These are phyloP conservation scores for Haplosporangium sp. DNA, from an alignment of 371 early-diverging fungal genomes.

Conservation along the genomic window DNA sequence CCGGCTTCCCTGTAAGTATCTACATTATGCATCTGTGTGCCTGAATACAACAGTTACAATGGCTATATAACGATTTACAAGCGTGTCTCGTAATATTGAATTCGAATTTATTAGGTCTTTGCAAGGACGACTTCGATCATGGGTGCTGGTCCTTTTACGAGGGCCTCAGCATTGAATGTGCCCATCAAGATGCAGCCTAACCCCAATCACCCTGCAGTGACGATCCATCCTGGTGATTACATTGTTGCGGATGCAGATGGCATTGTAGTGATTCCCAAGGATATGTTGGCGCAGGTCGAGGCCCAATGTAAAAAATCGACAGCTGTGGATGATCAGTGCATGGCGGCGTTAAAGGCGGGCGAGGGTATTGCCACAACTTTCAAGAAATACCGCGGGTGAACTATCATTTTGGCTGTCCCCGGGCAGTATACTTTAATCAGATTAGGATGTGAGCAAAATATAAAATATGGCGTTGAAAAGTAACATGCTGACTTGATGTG, in stretches of 20 bases:
- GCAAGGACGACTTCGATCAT: conserved; percentile 73
- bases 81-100: background rate
- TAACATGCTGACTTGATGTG: no score
- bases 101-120: conserved; percentile 60
- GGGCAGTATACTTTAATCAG: no score
- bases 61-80: background rate
- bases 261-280: conserved; percentile 73
- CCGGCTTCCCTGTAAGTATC: conserved; percentile 69
- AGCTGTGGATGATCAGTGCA: conserved; percentile 75
- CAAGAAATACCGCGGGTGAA: conserved; percentile 67
- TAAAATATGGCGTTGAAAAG: no score
- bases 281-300: conserved; percentile 66
- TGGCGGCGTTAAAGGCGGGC: conserved; percentile 74
- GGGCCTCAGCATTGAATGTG: conserved; percentile 70
- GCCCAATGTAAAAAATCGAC: conserved; percentile 63
- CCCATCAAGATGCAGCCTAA: conserved; percentile 65
- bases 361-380: conserved; percentile 73
- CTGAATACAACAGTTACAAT: no score
- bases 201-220: conserved; percentile 62
- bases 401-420: no score
- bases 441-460: no score
- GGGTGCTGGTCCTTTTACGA: conserved; percentile 76
- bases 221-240: conserved; percentile 75
- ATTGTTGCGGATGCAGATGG: conserved; percentile 87
- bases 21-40: background rate